These are phyloP conservation scores for Alternaria sp. DNA, from an alignment of 2,329 filamentous ascomycete genomes.

Conservation along the genomic window DNA sequence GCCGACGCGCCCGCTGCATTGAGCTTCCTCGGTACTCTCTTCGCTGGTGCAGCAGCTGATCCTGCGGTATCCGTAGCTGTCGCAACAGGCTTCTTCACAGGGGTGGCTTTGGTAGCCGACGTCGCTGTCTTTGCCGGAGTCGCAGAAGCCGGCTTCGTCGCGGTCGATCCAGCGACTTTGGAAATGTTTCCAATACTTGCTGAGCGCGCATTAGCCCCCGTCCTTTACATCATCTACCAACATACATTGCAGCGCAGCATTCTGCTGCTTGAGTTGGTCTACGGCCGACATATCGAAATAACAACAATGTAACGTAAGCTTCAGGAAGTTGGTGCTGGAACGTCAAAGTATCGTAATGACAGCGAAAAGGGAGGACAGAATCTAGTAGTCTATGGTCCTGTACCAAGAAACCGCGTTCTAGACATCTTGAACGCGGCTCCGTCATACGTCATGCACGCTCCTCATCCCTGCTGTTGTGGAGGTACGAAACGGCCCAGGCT, in stretches of 20 bases:
- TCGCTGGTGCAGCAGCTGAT: constrained; percentile 30
- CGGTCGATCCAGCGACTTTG: constrained; percentile 33
- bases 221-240: background rate
- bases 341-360: background rate
- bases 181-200: constrained; percentile 38
- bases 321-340: background rate
- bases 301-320: background rate
- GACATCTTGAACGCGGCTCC: constrained; percentile 16
- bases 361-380: background rate
- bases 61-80: constrained; percentile 6
- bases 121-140: constrained; percentile 24
- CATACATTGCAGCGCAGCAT: constrained; percentile 50
- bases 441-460: constrained; percentile 26
- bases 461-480: constrained; percentile 21
- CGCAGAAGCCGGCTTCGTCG: constrained; percentile 34
- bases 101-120: constrained; percentile 19
- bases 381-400: background rate
- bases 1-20: constrained; percentile 13
- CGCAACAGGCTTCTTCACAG: constrained; percentile 23
- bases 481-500: constrained; percentile 11
- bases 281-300: constrained; percentile 40
- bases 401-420: constrained; percentile 9
- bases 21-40: constrained; percentile 29
- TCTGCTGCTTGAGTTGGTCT: constrained; percentile 51
- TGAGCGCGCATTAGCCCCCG: constrained; percentile 14